Evolutionary conservation across 2,329 filamentous ascomycete species (phyloP).

Genomic region (Colletotrichum orchidophilum): DNA sequence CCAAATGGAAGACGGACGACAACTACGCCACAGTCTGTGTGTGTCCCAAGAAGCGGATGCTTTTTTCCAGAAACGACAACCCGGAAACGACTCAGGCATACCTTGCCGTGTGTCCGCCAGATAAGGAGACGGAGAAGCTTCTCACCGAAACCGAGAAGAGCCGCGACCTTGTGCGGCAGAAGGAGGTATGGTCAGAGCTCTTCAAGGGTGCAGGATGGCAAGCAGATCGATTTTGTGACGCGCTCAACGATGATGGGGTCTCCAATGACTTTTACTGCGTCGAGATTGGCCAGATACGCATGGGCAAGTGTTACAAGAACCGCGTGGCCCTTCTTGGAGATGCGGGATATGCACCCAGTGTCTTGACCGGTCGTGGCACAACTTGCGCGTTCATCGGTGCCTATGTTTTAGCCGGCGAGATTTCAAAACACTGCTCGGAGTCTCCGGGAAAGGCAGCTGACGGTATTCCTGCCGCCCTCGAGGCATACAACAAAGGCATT

Average conservation of each 20-base stretch:
- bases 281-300: conserved; percentile 54
- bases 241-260: conserved; percentile 43
- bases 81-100: conserved; percentile 31
- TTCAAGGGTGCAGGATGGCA: conserved; percentile 51
- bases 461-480: conserved; percentile 45
- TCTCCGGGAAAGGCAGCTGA: neutral
- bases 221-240: conserved; percentile 49
- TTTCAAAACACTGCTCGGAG: conserved; percentile 41
- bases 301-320: conserved; percentile 53
- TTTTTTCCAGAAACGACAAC: conserved; percentile 24
- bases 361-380: conserved; percentile 60
- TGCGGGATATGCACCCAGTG: conserved; percentile 59
- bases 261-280: conserved; percentile 57
- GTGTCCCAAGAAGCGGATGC: conserved; percentile 1
- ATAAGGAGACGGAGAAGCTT: conserved; percentile 10
- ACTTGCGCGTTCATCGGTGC: conserved; percentile 58
- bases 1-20: conserved; percentile 35
- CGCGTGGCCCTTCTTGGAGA: conserved; percentile 64
- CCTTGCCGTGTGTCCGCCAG: conserved; percentile 1
- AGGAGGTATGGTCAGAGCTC: conserved; percentile 46
- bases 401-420: conserved; percentile 66
- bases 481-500: conserved; percentile 54
- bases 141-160: conserved; percentile 1
- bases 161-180: conserved; percentile 33
- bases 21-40: conserved; percentile 26